These are phyloP conservation scores for Cyclotella sp. DNA, from an alignment of 108 stramenopile genomes.

Conservation along the genomic window DNA sequence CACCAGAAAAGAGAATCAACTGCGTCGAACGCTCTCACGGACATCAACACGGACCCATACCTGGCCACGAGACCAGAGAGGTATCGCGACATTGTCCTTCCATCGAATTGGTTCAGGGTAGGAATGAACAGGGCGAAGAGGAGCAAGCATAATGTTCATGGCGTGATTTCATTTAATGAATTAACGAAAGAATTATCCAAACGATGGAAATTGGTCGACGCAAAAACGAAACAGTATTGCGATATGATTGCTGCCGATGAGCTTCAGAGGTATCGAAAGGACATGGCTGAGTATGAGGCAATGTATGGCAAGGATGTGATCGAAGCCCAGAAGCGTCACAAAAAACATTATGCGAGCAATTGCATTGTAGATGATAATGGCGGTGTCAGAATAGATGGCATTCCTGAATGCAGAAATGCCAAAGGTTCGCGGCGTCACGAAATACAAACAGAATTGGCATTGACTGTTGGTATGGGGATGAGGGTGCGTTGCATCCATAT, in stretches of 20 bases:
- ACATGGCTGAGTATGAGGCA: not conserved
- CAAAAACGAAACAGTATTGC: not conserved
- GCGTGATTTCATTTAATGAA: no score
- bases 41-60: not conserved
- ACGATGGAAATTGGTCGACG: not conserved
- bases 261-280: not conserved
- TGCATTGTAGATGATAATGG: no score
- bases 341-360: not conserved
- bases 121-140: no score
- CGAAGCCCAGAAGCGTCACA: not conserved
- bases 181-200: not conserved
- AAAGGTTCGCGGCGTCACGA: no score
- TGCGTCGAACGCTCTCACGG: not conserved
- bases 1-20: not conserved
- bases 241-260: not conserved
- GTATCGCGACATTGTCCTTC: not conserved
- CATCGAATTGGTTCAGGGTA: not conserved
- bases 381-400: no score
- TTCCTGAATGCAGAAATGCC: no score
- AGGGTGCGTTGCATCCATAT: no score
- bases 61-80: not conserved
- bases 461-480: no score
- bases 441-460: no score
- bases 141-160: no score
- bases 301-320: not conserved